A percentile compares a stretch with the other conserved stretches of the same genome.
Conservation (phyloP, 2,329 filamentous ascomycete genomes). For the Pseudopithomyces maydicus region DNA sequence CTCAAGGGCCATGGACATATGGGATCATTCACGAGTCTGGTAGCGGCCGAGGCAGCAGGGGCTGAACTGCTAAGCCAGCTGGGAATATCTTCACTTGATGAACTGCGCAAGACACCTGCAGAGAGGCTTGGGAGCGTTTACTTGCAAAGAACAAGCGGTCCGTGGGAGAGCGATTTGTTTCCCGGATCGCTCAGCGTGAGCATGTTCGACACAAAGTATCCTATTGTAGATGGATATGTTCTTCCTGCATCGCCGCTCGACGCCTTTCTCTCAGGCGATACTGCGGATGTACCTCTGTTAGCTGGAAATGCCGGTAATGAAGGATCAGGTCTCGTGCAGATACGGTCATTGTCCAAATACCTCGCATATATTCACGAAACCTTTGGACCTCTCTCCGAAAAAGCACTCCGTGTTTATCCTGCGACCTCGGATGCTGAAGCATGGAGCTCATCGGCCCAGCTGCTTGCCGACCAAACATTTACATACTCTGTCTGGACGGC, state of each 20-base stretch:
- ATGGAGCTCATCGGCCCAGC: neutral
- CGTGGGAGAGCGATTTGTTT: neutral
- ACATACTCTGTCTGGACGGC: neutral
- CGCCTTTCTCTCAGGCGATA: neutral
- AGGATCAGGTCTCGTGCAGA: neutral
- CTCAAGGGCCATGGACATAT: neutral
- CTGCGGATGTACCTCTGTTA: neutral
- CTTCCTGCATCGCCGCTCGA: neutral
- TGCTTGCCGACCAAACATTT: neutral
- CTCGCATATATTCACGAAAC: neutral
- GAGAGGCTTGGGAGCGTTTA: neutral
- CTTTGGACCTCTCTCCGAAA: neutral
- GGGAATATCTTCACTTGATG: neutral
- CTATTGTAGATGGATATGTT: neutral
- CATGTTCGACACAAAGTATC: neutral
- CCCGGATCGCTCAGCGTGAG: neutral
- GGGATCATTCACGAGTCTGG: neutral
- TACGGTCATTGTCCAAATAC: neutral
- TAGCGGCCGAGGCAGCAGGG: neutral
- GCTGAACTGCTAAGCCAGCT: neutral
- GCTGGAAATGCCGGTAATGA: neutral
- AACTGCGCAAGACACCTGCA: neutral
- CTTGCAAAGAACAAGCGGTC: neutral
- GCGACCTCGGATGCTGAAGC: neutral
- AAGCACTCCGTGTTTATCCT: neutral